Evolutionary conservation across 2,329 filamentous ascomycete species (phyloP).

Genomic region (Penicillium frequentans): DNA sequence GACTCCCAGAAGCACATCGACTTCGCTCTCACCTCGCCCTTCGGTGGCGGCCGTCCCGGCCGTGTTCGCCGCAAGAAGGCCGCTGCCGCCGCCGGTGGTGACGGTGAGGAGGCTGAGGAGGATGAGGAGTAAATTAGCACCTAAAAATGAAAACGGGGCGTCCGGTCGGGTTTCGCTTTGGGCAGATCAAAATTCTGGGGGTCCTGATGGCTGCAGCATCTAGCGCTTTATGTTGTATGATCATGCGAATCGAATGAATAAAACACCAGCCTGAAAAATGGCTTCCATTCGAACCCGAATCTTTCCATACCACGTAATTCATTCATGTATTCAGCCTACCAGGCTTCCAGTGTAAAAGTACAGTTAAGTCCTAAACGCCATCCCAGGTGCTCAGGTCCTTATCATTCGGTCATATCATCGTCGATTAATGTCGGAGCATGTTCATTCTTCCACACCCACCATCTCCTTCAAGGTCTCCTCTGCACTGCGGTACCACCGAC

Average conservation of each 20-base stretch:
- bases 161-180: slow-evolving; percentile 41
- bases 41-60: slow-evolving; percentile 93
- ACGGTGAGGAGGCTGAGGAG: slow-evolving; percentile 67
- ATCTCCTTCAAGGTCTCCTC: slow-evolving; percentile 44
- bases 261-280: slow-evolving; percentile 31
- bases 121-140: slow-evolving; percentile 63
- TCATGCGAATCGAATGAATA: slow-evolving; percentile 40
- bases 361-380: slow-evolving; percentile 26
- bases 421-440: neutral
- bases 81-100: slow-evolving; percentile 80
- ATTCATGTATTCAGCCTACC: neutral
- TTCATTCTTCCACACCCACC: slow-evolving; percentile 32
- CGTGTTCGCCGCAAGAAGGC: slow-evolving; percentile 99
- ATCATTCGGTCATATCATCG: slow-evolving; percentile 24
- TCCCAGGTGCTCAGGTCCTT: slow-evolving; percentile 1
- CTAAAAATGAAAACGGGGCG: slow-evolving; percentile 31
- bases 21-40: slow-evolving; percentile 95
- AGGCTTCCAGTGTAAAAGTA: neutral
- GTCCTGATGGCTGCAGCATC: slow-evolving; percentile 40
- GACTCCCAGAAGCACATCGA: slow-evolving; percentile 99
- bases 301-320: slow-evolving; percentile 1
- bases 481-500: slow-evolving; percentile 46
- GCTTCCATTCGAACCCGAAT: slow-evolving; percentile 37
- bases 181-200: slow-evolving; percentile 31
- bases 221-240: slow-evolving; percentile 42